phyloP scores from a whole-genome alignment of 2,329 filamentous ascomycete species.

The Coniella vitis region DNA sequence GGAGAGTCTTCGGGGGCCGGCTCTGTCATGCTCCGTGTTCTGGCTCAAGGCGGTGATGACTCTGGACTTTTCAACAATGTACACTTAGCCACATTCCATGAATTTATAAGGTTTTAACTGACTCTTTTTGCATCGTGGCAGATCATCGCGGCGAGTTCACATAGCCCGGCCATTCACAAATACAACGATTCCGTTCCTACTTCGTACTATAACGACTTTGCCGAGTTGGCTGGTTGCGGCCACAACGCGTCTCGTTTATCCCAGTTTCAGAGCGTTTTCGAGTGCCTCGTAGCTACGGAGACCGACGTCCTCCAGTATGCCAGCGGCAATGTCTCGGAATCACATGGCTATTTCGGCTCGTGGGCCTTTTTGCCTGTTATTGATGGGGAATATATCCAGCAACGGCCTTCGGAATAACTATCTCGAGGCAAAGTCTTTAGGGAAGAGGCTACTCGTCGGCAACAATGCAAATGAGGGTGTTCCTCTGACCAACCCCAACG shows the following conservation, averaged over 20 bases:
- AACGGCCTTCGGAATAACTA: conserved; percentile 13
- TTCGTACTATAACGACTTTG: conserved; percentile 21
- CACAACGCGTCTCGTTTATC: background rate
- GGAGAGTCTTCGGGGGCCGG: conserved; percentile 26
- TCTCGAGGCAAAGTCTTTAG: conserved; percentile 13
- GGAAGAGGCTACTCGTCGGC: conserved; percentile 16
- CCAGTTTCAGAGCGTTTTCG: conserved; percentile 18
- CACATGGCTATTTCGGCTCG: conserved; percentile 22
- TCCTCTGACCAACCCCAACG: conserved; percentile 24
- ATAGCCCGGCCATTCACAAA: conserved; percentile 20
- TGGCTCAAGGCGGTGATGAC: conserved; percentile 22
- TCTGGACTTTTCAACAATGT: conserved; percentile 22
- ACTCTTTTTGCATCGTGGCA: too few species aligned
- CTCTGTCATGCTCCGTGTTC: conserved; percentile 19
- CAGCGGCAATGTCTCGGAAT: conserved; percentile 23
- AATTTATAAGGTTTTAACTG: too few species aligned
- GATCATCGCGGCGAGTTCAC: conserved; percentile 22
- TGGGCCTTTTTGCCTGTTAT: conserved; percentile 25
- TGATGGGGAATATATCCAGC: conserved; percentile 22
- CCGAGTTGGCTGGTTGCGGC: conserved; percentile 21
- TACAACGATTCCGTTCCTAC: conserved; percentile 20
- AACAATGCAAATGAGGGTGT: conserved; percentile 29
- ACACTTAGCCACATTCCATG: conserved; percentile 9
- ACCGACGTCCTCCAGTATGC: conserved; percentile 22
- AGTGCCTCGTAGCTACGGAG: conserved; percentile 22